Base-by-base conservation (phyloP, 2,329 filamentous ascomycete genomes). In the Pseudohalonectria lignicola region DNA sequence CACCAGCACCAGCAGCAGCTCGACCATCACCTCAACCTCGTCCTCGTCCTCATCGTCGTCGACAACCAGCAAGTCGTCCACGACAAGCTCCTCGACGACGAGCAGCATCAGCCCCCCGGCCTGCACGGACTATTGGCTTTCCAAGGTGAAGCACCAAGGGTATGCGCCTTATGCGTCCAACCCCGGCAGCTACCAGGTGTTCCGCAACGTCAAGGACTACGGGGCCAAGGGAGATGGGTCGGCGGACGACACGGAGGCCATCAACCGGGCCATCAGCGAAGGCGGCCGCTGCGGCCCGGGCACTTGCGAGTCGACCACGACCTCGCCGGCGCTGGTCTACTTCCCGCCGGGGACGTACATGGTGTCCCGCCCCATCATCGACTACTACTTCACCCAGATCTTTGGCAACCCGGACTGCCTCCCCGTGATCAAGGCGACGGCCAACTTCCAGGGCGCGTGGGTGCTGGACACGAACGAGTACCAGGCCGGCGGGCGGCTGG, bases 221-320 rank as follows among this genome's bases (percentile, higher is more conserved):
- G 82, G 83, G 29, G 82, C 80, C 39, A 77, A 69, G 49, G 86
- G 85, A 44, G 82, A 92, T 49, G 85, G 82, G 20, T 53, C 55
- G 2, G 78, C 81, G 1, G 85, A 92, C 46, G 86, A 92, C 52
- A 87, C 85, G 2, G 64, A 63, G 9, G 75, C 74, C n/a, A 73
- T 92, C 42, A 81, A 87, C 52, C 61, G 60, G 15, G 71, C 83
- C 12, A 68, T 92, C 42, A 66, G 73, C 41, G 50, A 55, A 4
- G 46, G 47, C 2, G 37, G 38, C 28, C 43, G 45, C 32, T 45
- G 47, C 21, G 45, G 36, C 15, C 21, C 41, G 6, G 44, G 42
- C 28, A 31, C 16, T 2, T 50, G 48, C 20, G 31, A 34, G 4
- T 42, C 41, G 8, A 43, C 43, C 4, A 46, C 45, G 4, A 43